phyloP scores from a whole-genome alignment of 2,329 filamentous ascomycete genomes.

The Fusarium hostae region DNA sequence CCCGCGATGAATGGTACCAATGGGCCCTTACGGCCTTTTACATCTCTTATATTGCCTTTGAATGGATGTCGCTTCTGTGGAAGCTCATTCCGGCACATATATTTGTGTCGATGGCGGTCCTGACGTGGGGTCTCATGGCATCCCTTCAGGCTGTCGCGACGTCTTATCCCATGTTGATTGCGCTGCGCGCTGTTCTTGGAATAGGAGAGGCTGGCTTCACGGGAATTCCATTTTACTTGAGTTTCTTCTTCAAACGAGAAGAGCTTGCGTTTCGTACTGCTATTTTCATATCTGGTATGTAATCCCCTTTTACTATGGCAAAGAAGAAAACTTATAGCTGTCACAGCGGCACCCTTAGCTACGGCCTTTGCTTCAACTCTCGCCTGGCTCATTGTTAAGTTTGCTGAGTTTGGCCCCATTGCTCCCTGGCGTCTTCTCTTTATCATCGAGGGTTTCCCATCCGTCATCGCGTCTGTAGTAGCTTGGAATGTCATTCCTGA shows the following conservation, averaged over 20 bases:
- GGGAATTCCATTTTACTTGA: constrained; percentile 71
- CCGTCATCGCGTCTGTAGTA: constrained; percentile 76
- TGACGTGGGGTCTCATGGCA: constrained; percentile 82
- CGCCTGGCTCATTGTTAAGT: constrained; percentile 79
- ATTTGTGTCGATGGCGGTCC: constrained; percentile 70
- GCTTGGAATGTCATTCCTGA: constrained; percentile 84
- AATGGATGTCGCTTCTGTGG: constrained; percentile 74
- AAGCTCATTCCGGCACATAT: constrained; percentile 69
- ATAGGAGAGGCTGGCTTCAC: constrained; percentile 74
- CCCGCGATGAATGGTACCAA: constrained; percentile 62
- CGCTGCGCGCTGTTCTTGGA: constrained; percentile 66
- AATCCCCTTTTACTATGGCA: constrained; percentile 13
- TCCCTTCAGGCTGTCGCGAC: constrained; percentile 76
- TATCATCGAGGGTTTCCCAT: constrained; percentile 86
- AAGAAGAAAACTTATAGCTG: constrained; percentile 46
- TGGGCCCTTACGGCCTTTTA: constrained; percentile 73
- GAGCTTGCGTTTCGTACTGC: constrained; percentile 89
- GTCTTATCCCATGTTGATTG: constrained; percentile 70
- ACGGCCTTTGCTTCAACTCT: constrained; percentile 82
- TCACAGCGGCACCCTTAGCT: constrained; percentile 81
- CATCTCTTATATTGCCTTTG: constrained; percentile 70
- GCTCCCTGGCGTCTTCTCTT: constrained; percentile 89
- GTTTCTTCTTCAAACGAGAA: constrained; percentile 70
- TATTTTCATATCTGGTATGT: constrained; percentile 79
- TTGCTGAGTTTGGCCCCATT: constrained; percentile 73